Evolutionary conservation across 2,329 filamentous ascomycete genomes (phyloP).

Genomic region (Apiospora arundinis): DNA sequence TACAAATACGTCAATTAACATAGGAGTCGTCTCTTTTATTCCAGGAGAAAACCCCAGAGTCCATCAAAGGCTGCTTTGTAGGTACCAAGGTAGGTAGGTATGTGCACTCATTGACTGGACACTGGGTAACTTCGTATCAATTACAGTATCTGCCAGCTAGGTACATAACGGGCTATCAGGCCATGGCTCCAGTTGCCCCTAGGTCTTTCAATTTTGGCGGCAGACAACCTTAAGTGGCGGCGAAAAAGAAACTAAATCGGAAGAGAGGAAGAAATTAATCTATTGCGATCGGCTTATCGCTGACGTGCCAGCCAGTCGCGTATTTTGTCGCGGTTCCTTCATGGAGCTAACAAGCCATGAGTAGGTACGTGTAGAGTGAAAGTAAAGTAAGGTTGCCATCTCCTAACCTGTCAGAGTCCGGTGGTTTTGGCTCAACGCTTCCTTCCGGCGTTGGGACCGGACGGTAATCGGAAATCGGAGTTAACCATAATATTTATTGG

Average conservation of each 20-base stretch:
- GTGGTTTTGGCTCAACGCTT: slow-evolving; percentile 7
- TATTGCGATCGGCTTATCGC: slow-evolving; percentile 1
- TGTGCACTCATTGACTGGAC: not conserved
- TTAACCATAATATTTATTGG: not conserved
- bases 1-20: not conserved
- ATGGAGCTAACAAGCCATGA: not conserved
- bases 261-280: slow-evolving; percentile 1
- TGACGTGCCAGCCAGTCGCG: not conserved
- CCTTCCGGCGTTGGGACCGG: slow-evolving; percentile 2
- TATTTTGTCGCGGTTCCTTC: not conserved
- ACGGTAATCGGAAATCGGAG: not conserved
- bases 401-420: not conserved
- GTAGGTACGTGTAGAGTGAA: not conserved
- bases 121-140: not conserved
- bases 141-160: too few species aligned
- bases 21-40: too few species aligned
- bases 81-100: not conserved
- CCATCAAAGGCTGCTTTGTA: not conserved
- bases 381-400: not conserved
- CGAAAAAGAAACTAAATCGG: not conserved
- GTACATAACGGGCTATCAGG: not conserved
- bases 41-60: not conserved
- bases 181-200: not conserved
- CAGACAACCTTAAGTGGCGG: not conserved
- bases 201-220: not conserved